These are phyloP conservation scores for Tetrapisispora namnaoensis DNA, from an alignment of 805 yeast species.

Conservation along the genomic window DNA sequence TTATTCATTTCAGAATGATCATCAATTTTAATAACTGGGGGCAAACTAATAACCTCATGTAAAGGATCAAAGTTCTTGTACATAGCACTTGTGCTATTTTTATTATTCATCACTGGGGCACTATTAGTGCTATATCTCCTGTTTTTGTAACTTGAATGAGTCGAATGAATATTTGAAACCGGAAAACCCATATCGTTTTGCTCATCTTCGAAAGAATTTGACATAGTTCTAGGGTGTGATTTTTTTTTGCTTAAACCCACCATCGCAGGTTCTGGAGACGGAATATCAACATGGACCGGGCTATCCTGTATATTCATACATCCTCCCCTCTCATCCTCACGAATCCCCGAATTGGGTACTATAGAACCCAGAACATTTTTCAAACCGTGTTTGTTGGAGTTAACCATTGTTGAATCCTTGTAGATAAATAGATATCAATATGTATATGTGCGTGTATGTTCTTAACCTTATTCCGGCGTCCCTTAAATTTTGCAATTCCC, in stretches of 20 bases:
- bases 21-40: too few species aligned
- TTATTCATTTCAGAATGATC: neutral
- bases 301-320: neutral
- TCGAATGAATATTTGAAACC: neutral
- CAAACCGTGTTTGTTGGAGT: neutral
- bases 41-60: neutral
- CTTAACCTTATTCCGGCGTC: too few species aligned
- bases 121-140: slow-evolving; percentile 1
- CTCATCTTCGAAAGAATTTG: neutral
- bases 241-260: neutral
- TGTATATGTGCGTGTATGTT: too few species aligned
- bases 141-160: neutral
- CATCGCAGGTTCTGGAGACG: slow-evolving; percentile 1
- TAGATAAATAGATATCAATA: too few species aligned
- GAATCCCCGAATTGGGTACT: neutral
- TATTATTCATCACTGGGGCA: neutral
- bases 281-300: neutral
- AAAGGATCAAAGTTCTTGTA: neutral
- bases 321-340: too few species aligned
- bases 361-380: neutral
- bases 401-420: neutral
- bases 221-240: neutral
- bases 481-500: too few species aligned
- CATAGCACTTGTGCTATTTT: neutral
- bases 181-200: neutral